Percentiles rank a stretch among this genome's conserved stretches.
phyloP scores from a whole-genome alignment of 345 rosid genomes.

The Turritis glabra region DNA sequence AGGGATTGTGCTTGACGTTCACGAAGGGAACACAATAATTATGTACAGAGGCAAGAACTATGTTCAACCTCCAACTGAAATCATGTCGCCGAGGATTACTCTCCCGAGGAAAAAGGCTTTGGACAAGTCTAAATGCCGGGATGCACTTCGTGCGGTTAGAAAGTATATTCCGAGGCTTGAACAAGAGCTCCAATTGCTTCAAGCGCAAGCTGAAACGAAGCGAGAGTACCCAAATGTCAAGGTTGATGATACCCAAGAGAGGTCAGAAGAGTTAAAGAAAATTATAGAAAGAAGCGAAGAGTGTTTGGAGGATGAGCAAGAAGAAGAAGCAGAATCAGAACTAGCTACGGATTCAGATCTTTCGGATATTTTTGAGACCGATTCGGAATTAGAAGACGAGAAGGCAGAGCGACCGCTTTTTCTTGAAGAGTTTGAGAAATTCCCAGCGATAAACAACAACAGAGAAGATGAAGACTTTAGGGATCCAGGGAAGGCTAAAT shows the following conservation, averaged over 20 bases:
- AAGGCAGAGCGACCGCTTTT: conserved; percentile 54
- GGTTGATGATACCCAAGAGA: conserved; percentile 32
- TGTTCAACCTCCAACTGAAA: conserved; percentile 91
- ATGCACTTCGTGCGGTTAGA: conserved; percentile 78
- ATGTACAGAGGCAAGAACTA: conserved; percentile 98
- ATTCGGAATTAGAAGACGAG: conserved; percentile 59
- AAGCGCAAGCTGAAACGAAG: conserved; percentile 47
- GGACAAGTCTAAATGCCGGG: conserved; percentile 88
- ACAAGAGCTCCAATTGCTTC: conserved; percentile 78
- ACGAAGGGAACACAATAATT: conserved; percentile 75
- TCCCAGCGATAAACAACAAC: conserved; percentile 48
- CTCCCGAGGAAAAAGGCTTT: conserved; percentile 86
- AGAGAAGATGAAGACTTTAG: conserved; percentile 54
- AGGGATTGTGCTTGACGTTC: conserved; percentile 87
- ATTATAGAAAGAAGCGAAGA: conserved; percentile 47
- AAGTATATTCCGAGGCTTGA: conserved; percentile 80
- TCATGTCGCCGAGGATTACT: conserved; percentile 89
- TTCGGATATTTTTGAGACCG: conserved; percentile 85
- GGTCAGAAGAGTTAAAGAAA: conserved; percentile 53
- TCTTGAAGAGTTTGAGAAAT: conserved; percentile 71
- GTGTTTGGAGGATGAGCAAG: conserved; percentile 47
- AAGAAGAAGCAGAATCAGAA: conserved; percentile 38
- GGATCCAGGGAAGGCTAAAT: conserved; percentile 38
- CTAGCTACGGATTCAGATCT: conserved; percentile 68
- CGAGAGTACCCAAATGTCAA: conserved; percentile 21